These are phyloP conservation scores for Priceomyces fermenticarens DNA, from an alignment of 805 yeast genomes.

Conservation along the genomic window DNA sequence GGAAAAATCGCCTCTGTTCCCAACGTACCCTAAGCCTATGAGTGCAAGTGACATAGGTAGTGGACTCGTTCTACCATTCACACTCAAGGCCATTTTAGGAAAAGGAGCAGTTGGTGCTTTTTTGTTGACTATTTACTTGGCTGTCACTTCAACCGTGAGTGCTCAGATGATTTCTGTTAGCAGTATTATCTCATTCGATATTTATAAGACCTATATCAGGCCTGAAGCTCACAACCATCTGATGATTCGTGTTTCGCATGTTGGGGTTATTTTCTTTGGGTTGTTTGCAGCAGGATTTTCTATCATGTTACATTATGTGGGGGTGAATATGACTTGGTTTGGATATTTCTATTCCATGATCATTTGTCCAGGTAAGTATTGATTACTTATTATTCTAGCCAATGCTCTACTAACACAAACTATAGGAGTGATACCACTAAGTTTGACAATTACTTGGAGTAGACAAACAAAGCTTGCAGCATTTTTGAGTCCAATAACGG, in stretches of 20 bases:
- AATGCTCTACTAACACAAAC: background rate
- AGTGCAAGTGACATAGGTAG: slow-evolving; percentile 24
- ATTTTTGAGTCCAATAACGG: slow-evolving; percentile 27
- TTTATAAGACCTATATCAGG: slow-evolving; percentile 42
- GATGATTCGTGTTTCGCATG: slow-evolving; percentile 41
- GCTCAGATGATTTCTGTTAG: slow-evolving; percentile 41
- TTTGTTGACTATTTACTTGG: slow-evolving; percentile 32
- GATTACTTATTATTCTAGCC: background rate
- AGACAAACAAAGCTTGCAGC: slow-evolving; percentile 27
- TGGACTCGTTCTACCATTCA: slow-evolving; percentile 29
- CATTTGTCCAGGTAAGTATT: slow-evolving; percentile 32
- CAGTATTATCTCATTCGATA: slow-evolving; percentile 43
- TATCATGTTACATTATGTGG: slow-evolving; percentile 30
- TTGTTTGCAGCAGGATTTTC: slow-evolving; percentile 37
- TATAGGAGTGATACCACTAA: slow-evolving; percentile 27
- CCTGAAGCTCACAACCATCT: slow-evolving; percentile 40
- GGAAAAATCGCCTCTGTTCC: slow-evolving; percentile 21
- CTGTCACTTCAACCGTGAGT: slow-evolving; percentile 41
- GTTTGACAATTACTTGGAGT: slow-evolving; percentile 32
- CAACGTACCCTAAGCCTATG: slow-evolving; percentile 31
- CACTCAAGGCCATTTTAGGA: slow-evolving; percentile 29
- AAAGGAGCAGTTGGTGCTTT: slow-evolving; percentile 29
- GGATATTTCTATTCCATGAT: slow-evolving; percentile 34
- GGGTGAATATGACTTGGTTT: slow-evolving; percentile 27
- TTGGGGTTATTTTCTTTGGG: slow-evolving; percentile 37